Percentiles rank a stretch among this genome's conserved stretches.
Evolutionary conservation across 2,329 filamentous ascomycete genomes (phyloP).

Genomic region (Hypoxylon rubiginosum): DNA sequence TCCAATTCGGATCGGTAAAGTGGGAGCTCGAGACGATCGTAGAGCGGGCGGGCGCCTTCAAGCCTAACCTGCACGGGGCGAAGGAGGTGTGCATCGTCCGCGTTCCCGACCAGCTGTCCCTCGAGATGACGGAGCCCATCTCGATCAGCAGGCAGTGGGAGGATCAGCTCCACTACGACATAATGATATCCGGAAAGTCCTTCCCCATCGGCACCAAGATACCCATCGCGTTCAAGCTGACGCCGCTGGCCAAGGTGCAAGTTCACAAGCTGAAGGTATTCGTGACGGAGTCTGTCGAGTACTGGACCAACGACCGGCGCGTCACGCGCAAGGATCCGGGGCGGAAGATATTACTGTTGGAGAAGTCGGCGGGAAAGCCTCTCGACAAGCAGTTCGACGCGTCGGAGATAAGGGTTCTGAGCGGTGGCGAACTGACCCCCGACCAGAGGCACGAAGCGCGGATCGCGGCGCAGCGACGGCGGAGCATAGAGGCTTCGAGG

Average conservation of each 20-base stretch:
- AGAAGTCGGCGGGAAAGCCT: conserved; percentile 86
- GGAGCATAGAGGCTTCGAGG: conserved; percentile 68
- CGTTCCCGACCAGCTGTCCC: conserved; percentile 86
- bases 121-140: conserved; percentile 93
- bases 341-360: conserved; percentile 86
- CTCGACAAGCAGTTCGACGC: conserved; percentile 79
- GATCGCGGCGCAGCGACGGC: conserved; percentile 60
- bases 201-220: conserved; percentile 90
- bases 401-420: conserved; percentile 81
- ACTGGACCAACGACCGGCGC: conserved; percentile 87
- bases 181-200: conserved; percentile 95
- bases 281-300: conserved; percentile 90
- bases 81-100: conserved; percentile 89
- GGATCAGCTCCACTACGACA: conserved; percentile 94
- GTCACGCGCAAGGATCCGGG: conserved; percentile 88
- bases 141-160: conserved; percentile 96
- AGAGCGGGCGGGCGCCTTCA: conserved; percentile 89
- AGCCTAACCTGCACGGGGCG: conserved; percentile 84
- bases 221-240: conserved; percentile 94
- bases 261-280: conserved; percentile 93
- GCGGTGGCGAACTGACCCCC: conserved; percentile 80
- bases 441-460: conserved; percentile 64
- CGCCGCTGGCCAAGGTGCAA: conserved; percentile 91
- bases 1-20: conserved; percentile 87
- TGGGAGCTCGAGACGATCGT: conserved; percentile 90